Conservation (phyloP, 345 rosid species). For the Populus pruinosa region DNA sequence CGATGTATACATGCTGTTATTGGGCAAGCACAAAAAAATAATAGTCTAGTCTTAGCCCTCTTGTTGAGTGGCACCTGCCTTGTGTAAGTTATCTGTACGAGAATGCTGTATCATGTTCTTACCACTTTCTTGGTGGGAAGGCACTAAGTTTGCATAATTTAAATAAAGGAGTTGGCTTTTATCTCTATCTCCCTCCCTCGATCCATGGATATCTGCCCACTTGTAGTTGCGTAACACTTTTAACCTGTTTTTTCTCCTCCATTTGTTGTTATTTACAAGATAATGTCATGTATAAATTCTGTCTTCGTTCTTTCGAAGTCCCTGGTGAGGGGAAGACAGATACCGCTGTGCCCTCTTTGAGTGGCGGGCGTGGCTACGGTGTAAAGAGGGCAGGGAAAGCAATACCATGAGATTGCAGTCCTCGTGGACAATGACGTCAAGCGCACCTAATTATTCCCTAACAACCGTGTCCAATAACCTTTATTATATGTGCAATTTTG, state of each 20-base stretch:
- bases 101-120: not conserved
- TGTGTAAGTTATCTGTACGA: not conserved
- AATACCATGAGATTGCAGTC: not conserved
- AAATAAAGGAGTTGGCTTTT: not conserved
- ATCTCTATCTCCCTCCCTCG: not conserved
- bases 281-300: too few species aligned
- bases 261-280: too few species aligned
- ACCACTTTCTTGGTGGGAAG: not conserved
- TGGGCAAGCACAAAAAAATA: not conserved
- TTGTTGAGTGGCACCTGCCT: not conserved
- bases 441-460: not conserved
- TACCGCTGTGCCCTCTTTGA: not conserved
- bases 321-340: too few species aligned
- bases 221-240: not conserved
- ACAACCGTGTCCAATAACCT: too few species aligned
- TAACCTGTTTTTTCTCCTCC: not conserved
- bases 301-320: not conserved
- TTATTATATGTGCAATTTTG: too few species aligned
- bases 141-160: not conserved
- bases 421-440: not conserved
- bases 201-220: not conserved
- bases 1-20: not conserved
- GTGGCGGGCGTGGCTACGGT: too few species aligned
- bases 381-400: not conserved
- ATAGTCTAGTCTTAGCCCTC: not conserved